phyloP scores from a whole-genome alignment of 2,329 filamentous ascomycete species.

The Lachnum nothofagi region DNA sequence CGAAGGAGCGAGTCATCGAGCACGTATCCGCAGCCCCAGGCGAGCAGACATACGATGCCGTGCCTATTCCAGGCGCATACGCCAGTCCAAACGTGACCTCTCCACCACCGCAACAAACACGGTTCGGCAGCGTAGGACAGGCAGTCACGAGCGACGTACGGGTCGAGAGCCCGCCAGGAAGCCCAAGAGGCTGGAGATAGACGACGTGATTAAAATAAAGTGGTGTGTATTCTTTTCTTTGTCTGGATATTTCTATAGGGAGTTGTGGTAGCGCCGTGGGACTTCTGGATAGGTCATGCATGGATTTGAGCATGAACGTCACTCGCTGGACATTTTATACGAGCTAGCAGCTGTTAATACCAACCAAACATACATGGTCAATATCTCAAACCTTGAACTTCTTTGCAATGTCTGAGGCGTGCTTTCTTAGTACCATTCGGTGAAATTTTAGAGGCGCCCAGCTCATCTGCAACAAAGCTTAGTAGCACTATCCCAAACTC shows the following conservation, averaged over 20 bases:
- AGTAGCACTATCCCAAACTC: too few relatives aligned
- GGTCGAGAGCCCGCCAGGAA: constrained; percentile 31
- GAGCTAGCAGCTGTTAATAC: constrained; percentile 17
- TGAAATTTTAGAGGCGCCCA: too few relatives aligned
- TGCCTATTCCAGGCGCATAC: constrained; percentile 87
- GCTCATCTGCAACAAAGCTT: background rate
- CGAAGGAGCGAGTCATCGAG: constrained; percentile 43
- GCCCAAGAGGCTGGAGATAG: constrained; percentile 25
- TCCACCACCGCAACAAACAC: constrained; percentile 39
- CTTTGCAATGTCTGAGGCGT: background rate
- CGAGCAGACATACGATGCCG: constrained; percentile 77
- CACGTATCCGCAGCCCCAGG: constrained; percentile 68
- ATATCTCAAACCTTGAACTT: background rate
- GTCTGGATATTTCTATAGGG: constrained; percentile 1
- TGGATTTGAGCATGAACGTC: constrained; percentile 1
- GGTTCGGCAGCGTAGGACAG: constrained; percentile 27
- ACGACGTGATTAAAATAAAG: background rate
- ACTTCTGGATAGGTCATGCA: background rate
- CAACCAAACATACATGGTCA: constrained; percentile 9
- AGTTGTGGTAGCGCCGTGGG: constrained; percentile 1
- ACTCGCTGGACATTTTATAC: constrained; percentile 15
- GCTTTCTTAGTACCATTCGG: background rate
- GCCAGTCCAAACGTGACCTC: constrained; percentile 50
- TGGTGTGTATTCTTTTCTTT: constrained; percentile 6
- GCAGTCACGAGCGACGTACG: constrained; percentile 30